Conservation (phyloP, 768 basidiomycete genomes). For the Pleurotus tuber-regium region DNA sequence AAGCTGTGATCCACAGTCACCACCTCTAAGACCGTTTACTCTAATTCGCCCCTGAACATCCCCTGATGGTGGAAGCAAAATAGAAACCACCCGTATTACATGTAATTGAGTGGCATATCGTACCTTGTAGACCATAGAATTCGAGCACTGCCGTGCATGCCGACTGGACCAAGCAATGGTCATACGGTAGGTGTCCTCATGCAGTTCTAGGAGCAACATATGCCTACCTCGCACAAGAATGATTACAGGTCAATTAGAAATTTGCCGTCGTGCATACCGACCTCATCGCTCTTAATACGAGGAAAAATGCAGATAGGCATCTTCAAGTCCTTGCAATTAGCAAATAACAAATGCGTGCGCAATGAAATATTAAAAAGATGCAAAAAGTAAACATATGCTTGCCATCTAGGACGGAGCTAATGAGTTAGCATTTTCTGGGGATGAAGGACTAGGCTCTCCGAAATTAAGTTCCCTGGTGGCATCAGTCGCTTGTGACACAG, state of each 20-base stretch:
- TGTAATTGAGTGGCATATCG: no score
- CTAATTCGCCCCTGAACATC: no score
- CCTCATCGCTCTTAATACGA: neutral
- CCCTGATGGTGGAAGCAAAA: no score
- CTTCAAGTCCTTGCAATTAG: neutral
- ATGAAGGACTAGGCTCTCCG: neutral
- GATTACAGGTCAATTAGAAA: neutral
- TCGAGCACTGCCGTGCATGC: neutral
- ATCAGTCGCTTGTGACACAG: neutral
- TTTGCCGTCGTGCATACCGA: neutral
- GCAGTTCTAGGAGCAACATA: neutral
- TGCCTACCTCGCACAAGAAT: neutral
- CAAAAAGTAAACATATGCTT: conserved; percentile 5
- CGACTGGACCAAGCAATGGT: neutral
- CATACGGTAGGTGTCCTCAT: neutral
- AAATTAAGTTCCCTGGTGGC: conserved; percentile 1
- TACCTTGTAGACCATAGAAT: neutral
- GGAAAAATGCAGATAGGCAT: neutral
- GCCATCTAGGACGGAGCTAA: neutral
- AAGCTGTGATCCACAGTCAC: no score
- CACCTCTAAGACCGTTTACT: no score
- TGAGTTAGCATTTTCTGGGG: neutral
- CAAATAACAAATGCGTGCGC: neutral
- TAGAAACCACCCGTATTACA: no score
- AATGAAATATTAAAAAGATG: neutral